Evolutionary conservation across 2,329 filamentous ascomycete species (phyloP).

Genomic region (Westerdykella ornata): DNA sequence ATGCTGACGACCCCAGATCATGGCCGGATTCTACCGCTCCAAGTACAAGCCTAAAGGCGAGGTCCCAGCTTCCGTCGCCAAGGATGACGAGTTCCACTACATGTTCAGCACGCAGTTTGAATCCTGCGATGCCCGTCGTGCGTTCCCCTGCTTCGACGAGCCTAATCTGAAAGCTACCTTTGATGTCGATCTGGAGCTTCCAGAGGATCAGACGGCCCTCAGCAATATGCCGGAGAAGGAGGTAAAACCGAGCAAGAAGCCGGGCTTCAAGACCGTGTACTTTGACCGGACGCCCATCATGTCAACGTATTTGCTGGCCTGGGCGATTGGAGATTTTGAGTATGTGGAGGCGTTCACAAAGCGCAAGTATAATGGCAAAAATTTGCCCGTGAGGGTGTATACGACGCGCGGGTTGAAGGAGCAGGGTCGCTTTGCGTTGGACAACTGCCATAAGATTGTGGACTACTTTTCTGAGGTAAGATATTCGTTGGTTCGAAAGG

Average conservation of each 20-base stretch:
- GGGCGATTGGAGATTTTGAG: slow-evolving; percentile 95
- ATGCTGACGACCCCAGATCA: slow-evolving; percentile 37
- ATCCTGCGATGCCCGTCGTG: slow-evolving; percentile 86
- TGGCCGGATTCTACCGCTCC: slow-evolving; percentile 89
- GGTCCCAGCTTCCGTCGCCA: slow-evolving; percentile 69
- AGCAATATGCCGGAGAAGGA: slow-evolving; percentile 93
- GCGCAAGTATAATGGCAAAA: slow-evolving; percentile 84
- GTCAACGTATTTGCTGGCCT: slow-evolving; percentile 93
- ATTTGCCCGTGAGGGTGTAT: slow-evolving; percentile 88
- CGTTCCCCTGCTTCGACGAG: slow-evolving; percentile 97
- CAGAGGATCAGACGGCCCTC: slow-evolving; percentile 77
- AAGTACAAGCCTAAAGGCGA: slow-evolving; percentile 79
- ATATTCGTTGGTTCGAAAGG: background rate
- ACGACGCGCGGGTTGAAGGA: slow-evolving; percentile 91
- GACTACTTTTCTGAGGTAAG: slow-evolving; percentile 83
- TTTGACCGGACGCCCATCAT: slow-evolving; percentile 90
- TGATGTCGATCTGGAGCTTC: slow-evolving; percentile 87
- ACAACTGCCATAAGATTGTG: slow-evolving; percentile 87
- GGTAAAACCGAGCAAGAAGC: slow-evolving; percentile 64
- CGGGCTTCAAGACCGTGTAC: slow-evolving; percentile 67
- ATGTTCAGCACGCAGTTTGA: slow-evolving; percentile 96
- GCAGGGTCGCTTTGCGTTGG: slow-evolving; percentile 80
- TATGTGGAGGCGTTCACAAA: slow-evolving; percentile 89
- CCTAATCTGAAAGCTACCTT: slow-evolving; percentile 95
- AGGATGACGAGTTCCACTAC: slow-evolving; percentile 57